Percentiles rank a stretch among this genome's conserved stretches.
Conservation (phyloP, 768 basidiomycete genomes). For the Russula sp. region DNA sequence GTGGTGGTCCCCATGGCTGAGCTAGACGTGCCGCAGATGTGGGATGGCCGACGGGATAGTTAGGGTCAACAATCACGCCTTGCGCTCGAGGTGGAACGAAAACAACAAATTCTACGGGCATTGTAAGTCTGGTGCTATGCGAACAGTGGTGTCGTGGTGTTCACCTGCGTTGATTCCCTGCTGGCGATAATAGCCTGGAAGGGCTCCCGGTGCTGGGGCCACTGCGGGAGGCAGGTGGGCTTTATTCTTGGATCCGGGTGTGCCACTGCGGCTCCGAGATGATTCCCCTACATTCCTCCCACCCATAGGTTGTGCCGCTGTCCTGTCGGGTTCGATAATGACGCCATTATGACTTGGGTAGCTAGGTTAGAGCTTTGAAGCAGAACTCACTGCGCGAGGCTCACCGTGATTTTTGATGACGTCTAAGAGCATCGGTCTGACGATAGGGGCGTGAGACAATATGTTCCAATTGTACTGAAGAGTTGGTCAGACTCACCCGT, state of each 20-base stretch:
- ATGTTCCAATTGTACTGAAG: neutral
- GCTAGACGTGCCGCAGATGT: constrained; percentile 46
- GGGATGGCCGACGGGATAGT: constrained; percentile 43
- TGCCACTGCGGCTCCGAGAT: constrained; percentile 47
- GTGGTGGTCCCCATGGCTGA: constrained; percentile 33
- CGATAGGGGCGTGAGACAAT: constrained; percentile 4
- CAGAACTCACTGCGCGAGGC: constrained; percentile 23
- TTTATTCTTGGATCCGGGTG: constrained; percentile 40
- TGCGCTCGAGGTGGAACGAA: constrained; percentile 30
- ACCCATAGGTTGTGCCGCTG: constrained; percentile 24
- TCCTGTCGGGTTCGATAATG: constrained; percentile 46
- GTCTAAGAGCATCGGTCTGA: constrained; percentile 74
- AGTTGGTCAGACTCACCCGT: constrained; percentile 44
- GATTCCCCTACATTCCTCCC: constrained; percentile 29
- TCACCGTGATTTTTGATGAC: constrained; percentile 76
- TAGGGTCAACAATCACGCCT: constrained; percentile 39
- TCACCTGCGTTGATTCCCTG: constrained; percentile 49
- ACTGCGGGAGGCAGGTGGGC: constrained; percentile 29
- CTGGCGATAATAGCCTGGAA: constrained; percentile 61
- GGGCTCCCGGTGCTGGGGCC: constrained; percentile 34
- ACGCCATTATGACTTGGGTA: constrained; percentile 56
- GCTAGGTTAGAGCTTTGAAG: constrained; percentile 10
- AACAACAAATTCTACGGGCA: constrained; percentile 10
- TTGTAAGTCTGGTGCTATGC: constrained; percentile 2
- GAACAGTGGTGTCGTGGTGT: constrained; percentile 17